These are phyloP conservation scores for Porphyrellus cyaneotinctus DNA, from an alignment of 768 basidiomycete genomes.

Conservation along the genomic window DNA sequence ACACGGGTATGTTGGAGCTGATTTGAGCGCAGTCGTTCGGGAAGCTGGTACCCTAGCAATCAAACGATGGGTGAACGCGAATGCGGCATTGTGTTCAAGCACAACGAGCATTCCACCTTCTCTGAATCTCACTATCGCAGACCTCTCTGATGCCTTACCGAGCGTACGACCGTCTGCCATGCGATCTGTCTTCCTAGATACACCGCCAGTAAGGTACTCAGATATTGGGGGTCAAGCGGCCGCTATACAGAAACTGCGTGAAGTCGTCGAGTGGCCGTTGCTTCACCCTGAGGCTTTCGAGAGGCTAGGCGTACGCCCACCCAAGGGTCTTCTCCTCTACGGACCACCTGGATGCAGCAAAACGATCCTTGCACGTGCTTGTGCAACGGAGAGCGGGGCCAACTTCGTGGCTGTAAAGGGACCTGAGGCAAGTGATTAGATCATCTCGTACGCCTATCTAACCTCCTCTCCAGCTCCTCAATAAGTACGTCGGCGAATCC, in stretches of 20 bases:
- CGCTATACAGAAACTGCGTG: slow-evolving; percentile 81
- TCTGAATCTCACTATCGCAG: slow-evolving; percentile 49
- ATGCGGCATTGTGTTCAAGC: slow-evolving; percentile 3
- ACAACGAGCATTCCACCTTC: slow-evolving; percentile 11
- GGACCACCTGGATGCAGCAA: slow-evolving; percentile 98
- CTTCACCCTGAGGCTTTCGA: slow-evolving; percentile 82
- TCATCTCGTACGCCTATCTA: background rate
- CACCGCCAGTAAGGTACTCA: slow-evolving; percentile 73
- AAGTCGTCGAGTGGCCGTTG: slow-evolving; percentile 95
- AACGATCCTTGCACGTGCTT: slow-evolving; percentile 86
- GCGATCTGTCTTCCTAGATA: slow-evolving; percentile 88
- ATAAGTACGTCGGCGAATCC: slow-evolving; percentile 97
- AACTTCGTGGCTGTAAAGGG: slow-evolving; percentile 98
- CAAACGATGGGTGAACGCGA: slow-evolving; percentile 63
- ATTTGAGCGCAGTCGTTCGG: slow-evolving; percentile 86
- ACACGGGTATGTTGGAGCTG: slow-evolving; percentile 97
- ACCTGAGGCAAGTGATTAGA: slow-evolving; percentile 66
- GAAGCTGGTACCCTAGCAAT: slow-evolving; percentile 92
- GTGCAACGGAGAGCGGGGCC: slow-evolving; percentile 89
- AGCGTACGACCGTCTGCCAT: slow-evolving; percentile 88
- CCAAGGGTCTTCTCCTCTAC: slow-evolving; percentile 87
- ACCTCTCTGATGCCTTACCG: slow-evolving; percentile 70
- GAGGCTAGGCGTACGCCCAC: slow-evolving; percentile 82
- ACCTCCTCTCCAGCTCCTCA: slow-evolving; percentile 63
- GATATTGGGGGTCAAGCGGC: slow-evolving; percentile 86